These are phyloP conservation scores for Geotrichum carabidarum DNA, from an alignment of 1,139 yeast genomes.

Conservation along the genomic window DNA sequence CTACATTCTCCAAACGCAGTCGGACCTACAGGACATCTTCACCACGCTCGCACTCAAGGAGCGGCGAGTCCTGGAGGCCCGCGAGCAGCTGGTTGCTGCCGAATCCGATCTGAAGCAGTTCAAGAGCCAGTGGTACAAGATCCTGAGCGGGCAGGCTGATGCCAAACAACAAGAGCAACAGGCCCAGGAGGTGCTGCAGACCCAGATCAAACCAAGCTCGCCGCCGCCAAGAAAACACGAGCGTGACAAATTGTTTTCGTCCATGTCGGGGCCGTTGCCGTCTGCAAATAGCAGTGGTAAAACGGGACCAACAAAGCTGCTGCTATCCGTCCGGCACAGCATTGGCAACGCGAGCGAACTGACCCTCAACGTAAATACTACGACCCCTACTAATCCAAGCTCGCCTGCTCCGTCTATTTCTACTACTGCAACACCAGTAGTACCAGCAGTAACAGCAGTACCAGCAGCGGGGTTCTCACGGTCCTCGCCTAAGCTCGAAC, in stretches of 20 bases:
- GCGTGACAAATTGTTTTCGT: background rate
- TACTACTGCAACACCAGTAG: no score
- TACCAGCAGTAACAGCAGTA: no score
- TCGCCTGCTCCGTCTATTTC: no score
- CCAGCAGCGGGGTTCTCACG: no score
- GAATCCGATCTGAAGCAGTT: constrained; percentile 29
- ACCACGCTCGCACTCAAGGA: constrained; percentile 37
- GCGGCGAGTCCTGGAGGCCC: constrained; percentile 37
- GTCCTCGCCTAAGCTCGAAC: no score
- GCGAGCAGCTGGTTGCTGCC: constrained; percentile 32
- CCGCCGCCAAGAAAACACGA: background rate
- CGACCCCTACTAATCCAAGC: no score
- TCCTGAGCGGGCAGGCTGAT: constrained; percentile 19
- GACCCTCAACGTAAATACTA: background rate
- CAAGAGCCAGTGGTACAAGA: constrained; percentile 27
- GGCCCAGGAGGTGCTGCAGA: constrained; percentile 3
- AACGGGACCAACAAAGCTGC: background rate
- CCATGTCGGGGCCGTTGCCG: background rate
- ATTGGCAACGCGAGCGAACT: constrained; percentile 8
- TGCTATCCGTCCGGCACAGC: constrained; percentile 7
- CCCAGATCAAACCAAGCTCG: background rate
- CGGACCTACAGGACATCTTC: constrained; percentile 35
- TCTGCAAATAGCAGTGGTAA: background rate
- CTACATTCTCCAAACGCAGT: constrained; percentile 24
- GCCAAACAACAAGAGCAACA: background rate